phyloP scores from a whole-genome alignment of 176 grass and related monocot genomes.

The Pharus latifolius region DNA sequence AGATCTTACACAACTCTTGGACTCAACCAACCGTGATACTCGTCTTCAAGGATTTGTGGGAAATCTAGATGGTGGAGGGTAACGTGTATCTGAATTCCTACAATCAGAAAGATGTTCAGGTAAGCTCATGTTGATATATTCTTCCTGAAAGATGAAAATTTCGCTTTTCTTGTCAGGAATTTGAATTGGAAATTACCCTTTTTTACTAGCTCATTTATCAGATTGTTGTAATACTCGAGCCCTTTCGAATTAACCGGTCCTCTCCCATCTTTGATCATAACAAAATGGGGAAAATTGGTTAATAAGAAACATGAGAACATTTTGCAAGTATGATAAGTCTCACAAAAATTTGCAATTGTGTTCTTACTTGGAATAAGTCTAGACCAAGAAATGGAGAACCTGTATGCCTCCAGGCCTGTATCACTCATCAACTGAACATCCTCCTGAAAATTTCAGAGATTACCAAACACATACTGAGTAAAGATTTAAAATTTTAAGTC shows the following conservation, averaged over 20 bases:
- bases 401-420: conserved; percentile 62
- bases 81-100: conserved; percentile 74
- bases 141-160: too few relatives aligned
- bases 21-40: conserved; percentile 74
- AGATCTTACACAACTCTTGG: conserved; percentile 65
- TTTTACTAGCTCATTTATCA: conserved; percentile 65
- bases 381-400: conserved; percentile 91
- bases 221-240: conserved; percentile 64
- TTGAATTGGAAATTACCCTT: conserved; percentile 16
- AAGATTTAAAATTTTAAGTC: neutral
- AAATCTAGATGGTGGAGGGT: conserved; percentile 71
- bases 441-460: conserved; percentile 36
- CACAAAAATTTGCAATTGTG: neutral
- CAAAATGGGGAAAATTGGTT: neutral
- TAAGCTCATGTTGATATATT: too few relatives aligned
- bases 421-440: conserved; percentile 61
- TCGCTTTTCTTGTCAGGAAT: neutral
- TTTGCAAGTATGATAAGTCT: neutral
- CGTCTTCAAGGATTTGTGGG: conserved; percentile 72
- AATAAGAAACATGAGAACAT: neutral
- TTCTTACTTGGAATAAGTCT: conserved; percentile 71
- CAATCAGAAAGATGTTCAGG: neutral
- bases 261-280: conserved; percentile 42
- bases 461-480: neutral
- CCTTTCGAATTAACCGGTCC: conserved; percentile 65